These are phyloP conservation scores for Daldinia grandis DNA, from an alignment of 495 filamentous ascomycete species.

Conservation along the genomic window DNA sequence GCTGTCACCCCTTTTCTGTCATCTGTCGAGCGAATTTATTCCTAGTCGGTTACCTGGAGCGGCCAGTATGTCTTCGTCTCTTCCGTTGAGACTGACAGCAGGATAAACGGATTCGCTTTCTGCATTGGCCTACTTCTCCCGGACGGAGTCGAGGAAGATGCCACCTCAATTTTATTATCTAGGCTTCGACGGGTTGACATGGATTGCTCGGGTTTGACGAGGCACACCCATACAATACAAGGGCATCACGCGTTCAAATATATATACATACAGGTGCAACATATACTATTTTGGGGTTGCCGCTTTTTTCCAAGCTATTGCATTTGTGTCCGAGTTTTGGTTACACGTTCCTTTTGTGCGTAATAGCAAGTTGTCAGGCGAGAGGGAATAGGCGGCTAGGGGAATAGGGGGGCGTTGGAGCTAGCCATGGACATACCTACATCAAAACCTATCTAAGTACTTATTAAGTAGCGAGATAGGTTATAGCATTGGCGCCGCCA, in stretches of 20 bases:
- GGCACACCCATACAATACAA: neutral
- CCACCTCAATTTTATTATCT: conserved; percentile 7
- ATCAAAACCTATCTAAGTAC: neutral
- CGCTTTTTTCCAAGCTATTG: neutral
- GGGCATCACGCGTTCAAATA: neutral
- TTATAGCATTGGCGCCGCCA: neutral
- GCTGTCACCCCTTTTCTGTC: conserved; percentile 14
- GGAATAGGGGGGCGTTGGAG: neutral
- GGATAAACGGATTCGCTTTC: neutral
- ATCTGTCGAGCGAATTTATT: conserved; percentile 6
- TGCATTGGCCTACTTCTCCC: conserved; percentile 6
- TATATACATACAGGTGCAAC: conserved; percentile 9
- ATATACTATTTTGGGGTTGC: neutral
- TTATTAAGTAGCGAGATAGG: neutral
- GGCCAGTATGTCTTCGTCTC: conserved; percentile 12
- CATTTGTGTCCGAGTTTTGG: neutral
- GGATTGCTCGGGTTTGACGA: conserved; percentile 10
- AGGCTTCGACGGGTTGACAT: neutral
- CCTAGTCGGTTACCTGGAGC: conserved; percentile 18
- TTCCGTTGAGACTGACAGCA: neutral
- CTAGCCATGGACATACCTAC: neutral
- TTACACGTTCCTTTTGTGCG: neutral
- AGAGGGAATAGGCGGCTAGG: neutral
- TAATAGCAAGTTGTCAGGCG: neutral
- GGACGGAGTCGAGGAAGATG: conserved; percentile 31